A percentile compares a stretch with the other conserved stretches of the same genome.
Conservation (phyloP, 805 yeast species). For the Cyberlindnera mycetangii region DNA sequence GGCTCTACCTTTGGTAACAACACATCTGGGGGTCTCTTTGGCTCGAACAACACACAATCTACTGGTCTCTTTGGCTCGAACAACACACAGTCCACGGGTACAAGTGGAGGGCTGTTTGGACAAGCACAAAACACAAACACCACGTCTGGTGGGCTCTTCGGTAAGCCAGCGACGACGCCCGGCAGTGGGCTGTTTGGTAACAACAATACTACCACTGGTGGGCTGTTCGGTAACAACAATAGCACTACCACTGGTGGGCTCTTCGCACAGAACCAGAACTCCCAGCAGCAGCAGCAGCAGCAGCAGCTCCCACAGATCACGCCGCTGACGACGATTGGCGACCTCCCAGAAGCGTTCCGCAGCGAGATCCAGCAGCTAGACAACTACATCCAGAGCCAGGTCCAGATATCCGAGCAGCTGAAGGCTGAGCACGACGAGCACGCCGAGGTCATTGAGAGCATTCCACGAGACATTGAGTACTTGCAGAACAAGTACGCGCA, state of each 20-base stretch:
- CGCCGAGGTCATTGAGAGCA: slow-evolving; percentile 58
- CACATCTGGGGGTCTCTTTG: background rate
- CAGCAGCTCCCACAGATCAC: slow-evolving; percentile 49
- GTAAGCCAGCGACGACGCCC: slow-evolving; percentile 7
- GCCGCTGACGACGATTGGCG: slow-evolving; percentile 73
- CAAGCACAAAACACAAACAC: slow-evolving; percentile 1
- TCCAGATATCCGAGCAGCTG: slow-evolving; percentile 65
- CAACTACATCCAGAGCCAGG: slow-evolving; percentile 69
- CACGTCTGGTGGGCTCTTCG: slow-evolving; percentile 14
- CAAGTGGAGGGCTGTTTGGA: slow-evolving; percentile 2
- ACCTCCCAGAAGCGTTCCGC: slow-evolving; percentile 68
- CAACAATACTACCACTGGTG: slow-evolving; percentile 21
- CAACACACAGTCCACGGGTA: slow-evolving; percentile 2
- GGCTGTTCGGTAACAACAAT: slow-evolving; percentile 41
- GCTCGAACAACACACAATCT: slow-evolving; percentile 8
- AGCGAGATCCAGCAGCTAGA: slow-evolving; percentile 68
- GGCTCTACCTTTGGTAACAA: slow-evolving; percentile 29
- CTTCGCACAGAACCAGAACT: slow-evolving; percentile 13
- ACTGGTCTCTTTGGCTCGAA: slow-evolving; percentile 3
- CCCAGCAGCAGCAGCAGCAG: slow-evolving; percentile 28
- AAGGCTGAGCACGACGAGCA: slow-evolving; percentile 63
- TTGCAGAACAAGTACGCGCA: slow-evolving; percentile 58
- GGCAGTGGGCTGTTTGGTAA: slow-evolving; percentile 32
- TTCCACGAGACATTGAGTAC: slow-evolving; percentile 70
- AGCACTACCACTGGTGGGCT: slow-evolving; percentile 8